Percentiles rank a stretch among this genome's conserved stretches.
Evolutionary conservation across 106 monocot species (phyloP).

Genomic region (Narthecium ossifragum): DNA sequence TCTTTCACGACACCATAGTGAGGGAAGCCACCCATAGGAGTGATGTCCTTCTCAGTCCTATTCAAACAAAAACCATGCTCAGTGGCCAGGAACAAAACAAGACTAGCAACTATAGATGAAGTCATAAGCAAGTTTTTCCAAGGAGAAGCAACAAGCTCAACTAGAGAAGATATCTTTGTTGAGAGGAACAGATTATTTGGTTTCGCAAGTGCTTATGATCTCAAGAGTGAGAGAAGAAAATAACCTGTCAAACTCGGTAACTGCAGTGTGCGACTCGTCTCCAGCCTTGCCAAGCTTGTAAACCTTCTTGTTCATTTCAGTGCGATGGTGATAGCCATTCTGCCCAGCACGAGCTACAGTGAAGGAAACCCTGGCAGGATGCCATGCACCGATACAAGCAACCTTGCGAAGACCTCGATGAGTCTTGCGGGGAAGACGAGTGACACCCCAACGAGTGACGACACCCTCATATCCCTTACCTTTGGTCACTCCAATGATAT

Average conservation of each 20-base stretch:
- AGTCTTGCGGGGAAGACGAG: conserved; percentile 41
- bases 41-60: conserved; percentile 51
- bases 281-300: conserved; percentile 37
- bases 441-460: conserved; percentile 47
- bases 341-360: conserved; percentile 50
- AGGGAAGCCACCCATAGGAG: conserved; percentile 36
- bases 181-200: too few relatives aligned
- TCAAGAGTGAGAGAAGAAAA: neutral
- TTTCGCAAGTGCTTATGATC: neutral
- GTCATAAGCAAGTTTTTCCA: neutral
- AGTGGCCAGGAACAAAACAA: neutral
- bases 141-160: neutral
- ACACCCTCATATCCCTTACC: conserved; percentile 55
- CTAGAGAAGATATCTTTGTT: too few relatives aligned
- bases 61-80: neutral
- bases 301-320: conserved; percentile 47
- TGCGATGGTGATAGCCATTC: conserved; percentile 44
- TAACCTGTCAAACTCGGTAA: conserved; percentile 45
- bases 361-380: conserved; percentile 44
- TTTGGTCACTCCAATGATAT: conserved; percentile 46
- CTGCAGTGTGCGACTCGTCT: conserved; percentile 27
- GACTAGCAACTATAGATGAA: neutral
- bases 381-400: conserved; percentile 55
- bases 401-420: conserved; percentile 48
- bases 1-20: conserved; percentile 43